Evolutionary conservation across 2,329 filamentous ascomycete species (phyloP).

Genomic region (Colletotrichum nymphaeae): DNA sequence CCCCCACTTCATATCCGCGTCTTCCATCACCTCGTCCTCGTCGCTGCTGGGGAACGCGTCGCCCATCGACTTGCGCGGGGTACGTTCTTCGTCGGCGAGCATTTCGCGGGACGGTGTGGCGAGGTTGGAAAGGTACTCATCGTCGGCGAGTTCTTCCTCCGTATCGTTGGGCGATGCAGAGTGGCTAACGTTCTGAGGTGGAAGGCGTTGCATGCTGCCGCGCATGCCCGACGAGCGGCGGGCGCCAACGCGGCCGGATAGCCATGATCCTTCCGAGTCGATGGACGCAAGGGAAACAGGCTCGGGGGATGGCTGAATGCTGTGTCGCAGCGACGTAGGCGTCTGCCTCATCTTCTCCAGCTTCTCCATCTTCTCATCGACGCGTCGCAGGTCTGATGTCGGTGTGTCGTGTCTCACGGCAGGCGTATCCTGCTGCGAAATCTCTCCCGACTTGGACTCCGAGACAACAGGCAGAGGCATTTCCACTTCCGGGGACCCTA

Average conservation of each 20-base stretch:
- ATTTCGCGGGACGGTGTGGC: slow-evolving; percentile 31
- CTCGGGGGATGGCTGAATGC: slow-evolving; percentile 61
- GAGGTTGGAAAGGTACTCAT: slow-evolving; percentile 74
- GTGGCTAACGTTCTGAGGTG: slow-evolving; percentile 37
- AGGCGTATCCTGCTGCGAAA: slow-evolving; percentile 18
- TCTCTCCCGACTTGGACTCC: slow-evolving; percentile 41
- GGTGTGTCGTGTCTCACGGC: slow-evolving; percentile 59
- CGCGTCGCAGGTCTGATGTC: slow-evolving; percentile 55
- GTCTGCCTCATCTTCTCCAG: slow-evolving; percentile 53
- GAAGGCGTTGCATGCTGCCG: slow-evolving; percentile 49
- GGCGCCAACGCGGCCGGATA: slow-evolving; percentile 77
- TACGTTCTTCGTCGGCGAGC: slow-evolving; percentile 38
- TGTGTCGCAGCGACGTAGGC: slow-evolving; percentile 55
- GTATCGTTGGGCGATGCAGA: slow-evolving; percentile 53
- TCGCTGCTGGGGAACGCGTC: slow-evolving; percentile 69
- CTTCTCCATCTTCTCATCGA: slow-evolving; percentile 45
- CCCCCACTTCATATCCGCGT: slow-evolving; percentile 63
- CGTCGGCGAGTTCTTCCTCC: slow-evolving; percentile 78
- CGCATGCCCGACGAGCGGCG: slow-evolving; percentile 59
- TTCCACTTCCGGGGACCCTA: slow-evolving; percentile 78
- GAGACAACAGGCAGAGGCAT: slow-evolving; percentile 54
- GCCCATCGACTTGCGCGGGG: slow-evolving; percentile 55
- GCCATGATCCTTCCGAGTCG: slow-evolving; percentile 96
- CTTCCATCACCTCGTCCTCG: slow-evolving; percentile 60
- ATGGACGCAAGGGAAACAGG: slow-evolving; percentile 90